Evolutionary conservation across 495 filamentous ascomycete species (phyloP), one percentile per base, ranked within the genome.

Genomic region (Penicillium samsonianum): DNA sequence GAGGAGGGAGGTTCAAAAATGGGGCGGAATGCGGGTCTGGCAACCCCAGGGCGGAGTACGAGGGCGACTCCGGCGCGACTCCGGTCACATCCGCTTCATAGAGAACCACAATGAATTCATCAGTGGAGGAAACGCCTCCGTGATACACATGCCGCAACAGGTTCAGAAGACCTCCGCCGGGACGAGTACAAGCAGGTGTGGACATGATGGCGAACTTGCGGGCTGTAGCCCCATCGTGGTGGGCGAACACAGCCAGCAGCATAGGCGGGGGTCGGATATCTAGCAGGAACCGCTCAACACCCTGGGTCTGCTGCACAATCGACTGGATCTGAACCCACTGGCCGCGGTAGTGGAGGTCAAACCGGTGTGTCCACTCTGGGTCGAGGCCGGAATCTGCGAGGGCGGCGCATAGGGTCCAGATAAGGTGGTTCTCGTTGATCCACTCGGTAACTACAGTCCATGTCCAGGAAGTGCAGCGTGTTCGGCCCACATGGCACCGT

Each of bases 381-480:
- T 47, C 44, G 8, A 19, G 25, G 25, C 25, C 44, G 25, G 14
- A 8, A 3, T 28, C 16, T 17, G 44, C 23, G 25, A 47, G 44
- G 23, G 19, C 25, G 44, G 25, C 23, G 25, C 44, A n/a, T 8
- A 47, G 44, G 16, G 23, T 23, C 44, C 44, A 47, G 44, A 47
- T 28, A 16, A 26, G 23, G 44, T 47, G n/a, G 25, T 30, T 47
- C 23, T 47, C 44, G 25, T 28, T 47, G 25, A 47, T 47, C 44
- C 44, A 47, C 25, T 47, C 25, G 25, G 17, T 17, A 8, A 47
- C 9, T 8, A n/a, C 25, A 5, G 26, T n/a, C 16, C 10, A 1
- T 30, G 25, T 6, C 44, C 23, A 47, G 14, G 44, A n/a, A 38
- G 7, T 9, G 7, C 16, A 7, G n/a, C 8, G 35, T 4, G 4